Base-by-base conservation (phyloP, 176 grass and related monocot species). In the Juncus effusus region DNA sequence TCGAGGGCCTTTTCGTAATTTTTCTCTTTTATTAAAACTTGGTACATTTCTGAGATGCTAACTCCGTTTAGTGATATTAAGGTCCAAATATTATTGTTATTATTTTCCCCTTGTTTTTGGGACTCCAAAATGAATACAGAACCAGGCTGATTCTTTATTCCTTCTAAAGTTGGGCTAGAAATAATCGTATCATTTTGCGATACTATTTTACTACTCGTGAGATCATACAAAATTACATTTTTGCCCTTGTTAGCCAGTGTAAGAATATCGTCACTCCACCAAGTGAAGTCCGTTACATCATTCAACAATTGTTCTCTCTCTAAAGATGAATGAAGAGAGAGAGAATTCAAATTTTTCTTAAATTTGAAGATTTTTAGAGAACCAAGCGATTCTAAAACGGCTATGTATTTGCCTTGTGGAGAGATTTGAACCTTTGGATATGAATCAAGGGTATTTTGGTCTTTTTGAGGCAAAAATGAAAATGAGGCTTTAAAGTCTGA, bases 181-280 rank as follows among this genome's bases (percentile, higher is more conserved):
- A 88, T 77, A 50, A 82, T 79, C 50, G 16, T 67, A 78, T 86
- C 82, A 67, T 81, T 74, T 62, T 75, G 69, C 6, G 85, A 89
- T 79, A 91, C 67, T 50, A 81, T 38, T 67, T 10, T 78, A 61
- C 80, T 70, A 51, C 76, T 72, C 67, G 54, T 61, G 36, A 91
- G 77, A 59, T 65, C 79, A 64, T 91, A 97, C 93, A 97, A 83
- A 69, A 10, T 81, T 71, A 97, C 59, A 61, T 62, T 72, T 54
- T 77, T 77, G 57, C 73, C 76, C 61, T 72, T 80, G 16, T 69
- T 83, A 73, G 79, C 82, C 40, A 89, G 19, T 62, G 85, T 65
- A 42, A 97, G 82, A 89, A 97, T 79, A 77, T 76, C 67, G 81
- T 97, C 85, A 60, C 80, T 67, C 93, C 93, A 97, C 93, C 93